phyloP scores from a whole-genome alignment of 1,284 basidiomycete genomes.

The Trichosporon sp. region DNA sequence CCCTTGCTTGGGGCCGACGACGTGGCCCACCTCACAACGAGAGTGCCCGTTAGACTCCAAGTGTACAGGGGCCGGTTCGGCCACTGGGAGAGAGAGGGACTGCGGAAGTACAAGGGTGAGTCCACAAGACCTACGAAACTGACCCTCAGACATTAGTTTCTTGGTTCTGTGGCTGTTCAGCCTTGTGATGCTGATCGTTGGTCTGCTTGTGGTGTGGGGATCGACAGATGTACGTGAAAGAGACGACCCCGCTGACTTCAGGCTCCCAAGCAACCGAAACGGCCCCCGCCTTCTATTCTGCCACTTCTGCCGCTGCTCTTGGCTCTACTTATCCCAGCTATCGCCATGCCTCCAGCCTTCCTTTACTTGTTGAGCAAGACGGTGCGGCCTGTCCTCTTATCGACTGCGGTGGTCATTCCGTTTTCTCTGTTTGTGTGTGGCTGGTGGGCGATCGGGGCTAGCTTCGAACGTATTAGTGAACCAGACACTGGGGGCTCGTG shows the following conservation, averaged over 20 bases:
- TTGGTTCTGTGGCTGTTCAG: slow-evolving; percentile 45
- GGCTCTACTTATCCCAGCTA: slow-evolving; percentile 68
- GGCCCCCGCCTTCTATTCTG: slow-evolving; percentile 52
- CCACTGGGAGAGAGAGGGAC: slow-evolving; percentile 45
- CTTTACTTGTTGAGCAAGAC: slow-evolving; percentile 71
- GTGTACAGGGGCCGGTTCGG: slow-evolving; percentile 47
- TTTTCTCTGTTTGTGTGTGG: slow-evolving; percentile 73
- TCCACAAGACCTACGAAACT: background rate
- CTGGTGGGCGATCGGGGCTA: slow-evolving; percentile 81
- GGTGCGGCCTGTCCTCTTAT: slow-evolving; percentile 73
- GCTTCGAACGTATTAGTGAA: slow-evolving; percentile 74
- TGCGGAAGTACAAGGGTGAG: slow-evolving; percentile 49
- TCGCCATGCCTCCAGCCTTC: slow-evolving; percentile 68
- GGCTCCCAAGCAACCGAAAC: slow-evolving; percentile 7
- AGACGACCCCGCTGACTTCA: background rate
- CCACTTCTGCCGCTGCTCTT: slow-evolving; percentile 79
- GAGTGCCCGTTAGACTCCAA: slow-evolving; percentile 41
- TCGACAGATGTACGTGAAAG: slow-evolving; percentile 39
- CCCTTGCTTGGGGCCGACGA: slow-evolving; percentile 39
- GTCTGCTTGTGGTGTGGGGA: slow-evolving; percentile 48
- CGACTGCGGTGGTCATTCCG: slow-evolving; percentile 73
- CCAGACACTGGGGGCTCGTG: slow-evolving; percentile 64
- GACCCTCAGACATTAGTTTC: slow-evolving; percentile 38
- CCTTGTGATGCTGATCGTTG: slow-evolving; percentile 39
- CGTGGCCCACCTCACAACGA: slow-evolving; percentile 19